Evolutionary conservation across 176 grass and related monocot genomes (phyloP).

Genomic region (Pontederia crassipes): DNA sequence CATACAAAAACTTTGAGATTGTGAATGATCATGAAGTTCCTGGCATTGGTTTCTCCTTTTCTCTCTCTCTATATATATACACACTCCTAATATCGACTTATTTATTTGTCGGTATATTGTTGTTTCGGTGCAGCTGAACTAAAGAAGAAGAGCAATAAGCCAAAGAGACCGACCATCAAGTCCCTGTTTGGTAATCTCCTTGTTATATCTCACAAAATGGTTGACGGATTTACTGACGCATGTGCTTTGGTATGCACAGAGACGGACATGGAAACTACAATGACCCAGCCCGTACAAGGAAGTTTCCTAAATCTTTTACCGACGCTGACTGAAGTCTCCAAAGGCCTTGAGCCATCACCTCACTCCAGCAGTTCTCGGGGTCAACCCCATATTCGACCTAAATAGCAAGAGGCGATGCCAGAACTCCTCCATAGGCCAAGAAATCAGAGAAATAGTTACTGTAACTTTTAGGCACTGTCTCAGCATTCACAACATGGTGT

Average conservation of each 20-base stretch:
- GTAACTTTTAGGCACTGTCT: not conserved
- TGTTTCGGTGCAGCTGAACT: constrained; percentile 61
- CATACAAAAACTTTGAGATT: constrained; percentile 99
- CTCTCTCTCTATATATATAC: constrained; percentile 5
- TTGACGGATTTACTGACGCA: not conserved
- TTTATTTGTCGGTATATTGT: constrained; percentile 17
- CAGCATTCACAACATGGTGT: not conserved
- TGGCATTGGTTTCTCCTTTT: constrained; percentile 58
- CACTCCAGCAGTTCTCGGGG: constrained; percentile 61
- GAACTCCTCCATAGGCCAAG: not conserved
- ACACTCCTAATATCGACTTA: not conserved
- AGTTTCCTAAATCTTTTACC: constrained; percentile 89
- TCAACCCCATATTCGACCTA: constrained; percentile 64
- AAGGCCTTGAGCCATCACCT: constrained; percentile 56
- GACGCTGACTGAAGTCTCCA: constrained; percentile 44
- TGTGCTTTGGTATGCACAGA: constrained; percentile 18
- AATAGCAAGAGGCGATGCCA: constrained; percentile 28
- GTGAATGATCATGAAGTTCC: constrained; percentile 88
- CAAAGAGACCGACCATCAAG: constrained; percentile 96
- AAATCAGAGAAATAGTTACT: not conserved
- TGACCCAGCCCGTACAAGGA: constrained; percentile 46
- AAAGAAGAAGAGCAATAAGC: constrained; percentile 92
- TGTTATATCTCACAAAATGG: not conserved
- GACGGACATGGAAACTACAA: constrained; percentile 52
- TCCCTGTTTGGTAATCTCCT: constrained; percentile 80